Percentiles rank a stretch among this genome's conserved stretches.
Evolutionary conservation across 169 alveolate species (phyloP).

Genomic region (Besnoitia besnoiti): DNA sequence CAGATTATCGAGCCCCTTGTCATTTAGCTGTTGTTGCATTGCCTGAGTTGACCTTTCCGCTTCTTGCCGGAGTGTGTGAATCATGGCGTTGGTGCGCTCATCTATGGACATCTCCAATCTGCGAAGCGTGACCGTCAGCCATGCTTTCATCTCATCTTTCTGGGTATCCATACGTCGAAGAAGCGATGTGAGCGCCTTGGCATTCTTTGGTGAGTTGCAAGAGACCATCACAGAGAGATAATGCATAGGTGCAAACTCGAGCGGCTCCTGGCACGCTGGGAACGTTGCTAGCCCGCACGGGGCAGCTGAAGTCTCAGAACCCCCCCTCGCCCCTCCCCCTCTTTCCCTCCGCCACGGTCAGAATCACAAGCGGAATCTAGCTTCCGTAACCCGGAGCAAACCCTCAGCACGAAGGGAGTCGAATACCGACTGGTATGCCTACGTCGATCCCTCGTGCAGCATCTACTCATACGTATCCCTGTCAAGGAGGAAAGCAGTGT

Average conservation of each 20-base stretch:
- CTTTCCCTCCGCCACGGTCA: too few relatives aligned
- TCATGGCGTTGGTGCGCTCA: background rate
- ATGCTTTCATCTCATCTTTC: background rate
- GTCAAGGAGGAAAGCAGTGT: background rate
- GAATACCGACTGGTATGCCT: too few relatives aligned
- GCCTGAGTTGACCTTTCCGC: background rate
- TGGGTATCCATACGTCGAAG: background rate
- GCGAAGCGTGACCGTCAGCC: background rate
- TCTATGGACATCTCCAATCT: background rate
- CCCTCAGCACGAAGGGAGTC: too few relatives aligned
- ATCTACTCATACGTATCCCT: too few relatives aligned
- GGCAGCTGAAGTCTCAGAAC: background rate
- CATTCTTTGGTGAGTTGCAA: background rate
- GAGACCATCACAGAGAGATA: background rate
- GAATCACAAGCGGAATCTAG: too few relatives aligned
- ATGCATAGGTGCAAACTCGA: background rate
- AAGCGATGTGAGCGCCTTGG: background rate
- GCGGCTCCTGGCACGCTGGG: background rate
- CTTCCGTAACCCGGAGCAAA: too few relatives aligned
- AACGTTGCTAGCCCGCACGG: background rate
- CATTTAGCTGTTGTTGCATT: conserved; percentile 22
- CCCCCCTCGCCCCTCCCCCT: background rate
- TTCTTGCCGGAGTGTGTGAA: background rate
- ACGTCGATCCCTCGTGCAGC: too few relatives aligned
- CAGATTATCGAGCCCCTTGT: background rate